Evolutionary conservation across 2,329 filamentous ascomycete species (phyloP), one percentile per base, ranked within the genome.

Genomic region (Fusarium heterosporum): DNA sequence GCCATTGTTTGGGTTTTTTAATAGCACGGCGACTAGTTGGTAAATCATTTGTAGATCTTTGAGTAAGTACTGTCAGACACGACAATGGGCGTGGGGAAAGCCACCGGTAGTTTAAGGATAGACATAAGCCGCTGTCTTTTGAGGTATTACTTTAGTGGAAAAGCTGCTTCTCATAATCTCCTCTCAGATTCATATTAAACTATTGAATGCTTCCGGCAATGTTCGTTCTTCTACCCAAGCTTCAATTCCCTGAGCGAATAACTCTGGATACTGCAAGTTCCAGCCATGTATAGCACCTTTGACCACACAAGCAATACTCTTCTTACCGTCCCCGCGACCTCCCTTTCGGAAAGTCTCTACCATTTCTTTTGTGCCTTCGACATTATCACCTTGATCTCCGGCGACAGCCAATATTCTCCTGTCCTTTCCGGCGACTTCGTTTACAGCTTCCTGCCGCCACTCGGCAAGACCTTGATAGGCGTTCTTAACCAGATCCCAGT

Each of bases 241-340:
- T 54, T 64, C 72, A 7, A 81, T 70, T 0, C 76, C 76, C 17
- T 70, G 61, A 0, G 79, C 78, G 61, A 82, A 82, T 3, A 81
- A 43, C 34, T 76, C 68, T 0, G 80, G 80, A 28, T 77, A 68
- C 41, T 82, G 80, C 42, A 82, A 52, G 48, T 81, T 77, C 80
- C 80, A 82, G 11, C 73, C 74, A 68, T 81, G 80, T 1, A 59
- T 43, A 2, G 41, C 57, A 1, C 41, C 46, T 19, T 47, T 58
- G 16, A 64, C 43, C 0, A 56, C 38, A 11, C 28, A 42, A 1
- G 59, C 49, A 0, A 16, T 11, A 7, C 49, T 62, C 13, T 10
- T 45, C 26, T 9, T 62, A 8, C 57, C 59, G 1, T 40, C 30
- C 1, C 1, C 26, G 1, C 4, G 38, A 0, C 57, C 59, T 5